Base-by-base conservation (phyloP, 2,329 filamentous ascomycete species). In the Tolypocladium tropicale region DNA sequence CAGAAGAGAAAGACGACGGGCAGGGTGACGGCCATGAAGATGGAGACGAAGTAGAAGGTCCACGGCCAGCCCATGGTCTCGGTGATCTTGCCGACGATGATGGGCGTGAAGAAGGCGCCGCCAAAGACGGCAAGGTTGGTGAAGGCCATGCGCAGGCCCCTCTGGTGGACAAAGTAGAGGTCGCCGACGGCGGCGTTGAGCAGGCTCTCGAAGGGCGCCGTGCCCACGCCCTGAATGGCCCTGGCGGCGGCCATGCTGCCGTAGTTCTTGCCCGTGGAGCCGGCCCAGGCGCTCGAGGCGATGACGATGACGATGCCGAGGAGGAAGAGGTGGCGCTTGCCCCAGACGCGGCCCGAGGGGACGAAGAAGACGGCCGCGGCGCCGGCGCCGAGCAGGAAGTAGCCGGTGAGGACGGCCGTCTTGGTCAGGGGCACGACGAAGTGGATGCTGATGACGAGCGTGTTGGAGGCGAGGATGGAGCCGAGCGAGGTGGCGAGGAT, bases 121-220 rank as follows among this genome's bases (percentile, higher is more conserved):
- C 78, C 72, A 72, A 86, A 78, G 62, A 85, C 71, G 57, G 81
- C 70, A 65, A 85, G 63, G 68, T 84, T 80, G 55, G 81, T 76
- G 55, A 95, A 77, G 1, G 93, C 93, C 93, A 96, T 96, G 56
- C 92, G 83, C 62, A 87, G 82, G 34, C 92, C 91, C 54, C 89
- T 81, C 76, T 90, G 78, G 77, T 88, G 93, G 30, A 96, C 90
- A 70, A 86, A 94, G 72, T 93, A 96, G 53, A 97, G 69, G 69
- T 97, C 93, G 43, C 91, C 93, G 7, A 96, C 89, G 52, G 84
- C 86, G 0, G 90, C 90, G 70, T 95, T 96, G 57, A 96, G 86
- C 28, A 96, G 75, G 1, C 89, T 89, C 72, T 97, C 93, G 62
- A 94, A 96, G 0, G 93, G 92, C 10, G 91, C 91, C 21, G 91